Evolutionary conservation across 257 asterid genomes (phyloP), one percentile per base, ranked within the genome.

Genomic region (Prunella vulgaris): DNA sequence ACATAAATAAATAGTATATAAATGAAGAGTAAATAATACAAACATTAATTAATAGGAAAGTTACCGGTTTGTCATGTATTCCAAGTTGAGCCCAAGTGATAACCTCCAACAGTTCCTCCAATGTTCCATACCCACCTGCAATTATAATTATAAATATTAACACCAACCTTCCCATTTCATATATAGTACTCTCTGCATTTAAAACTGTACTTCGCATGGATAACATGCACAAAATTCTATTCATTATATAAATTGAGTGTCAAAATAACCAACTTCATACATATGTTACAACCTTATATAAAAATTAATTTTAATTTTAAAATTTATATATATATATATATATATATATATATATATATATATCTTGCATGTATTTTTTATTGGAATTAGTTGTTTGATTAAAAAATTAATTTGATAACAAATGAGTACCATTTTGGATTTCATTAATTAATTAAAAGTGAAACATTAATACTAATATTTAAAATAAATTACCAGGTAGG

Each of bases 81-180:
- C 96, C 97, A 13, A 92, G 91, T 76, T 92, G 98, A 73, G 97
- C 96, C 98, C 98, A 92, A 76, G 97, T 92, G 71, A 92, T 90
- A 80, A 90, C 98, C 77, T 92, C 98, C 22, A 92, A 76, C 10
- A 92, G 87, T 61, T 92, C 98, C 62, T 92, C 98, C 83, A 92
- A 72, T 74, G 98, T 92, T 10, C 98, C 98, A 72, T 92, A 92
- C 27, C 98, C 98, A 85, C 98, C 98, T 88, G 85, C 81, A 71
- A 22, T 52, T 52, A 44, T 44, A 44, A 44, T 12, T 12, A 13
- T 12, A 6, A 52, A 24, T 62, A 69, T 20, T 17, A 72, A 3
- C 17, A 42, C 51, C 51, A 40, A 42, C 51, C 18, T 37, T 0
- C 3, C 44, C 4, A 42, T 24, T 40, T 64, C 18, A 51, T n/a